phyloP scores from a whole-genome alignment of 495 filamentous ascomycete species.

The Aspergillus mulundensis region DNA sequence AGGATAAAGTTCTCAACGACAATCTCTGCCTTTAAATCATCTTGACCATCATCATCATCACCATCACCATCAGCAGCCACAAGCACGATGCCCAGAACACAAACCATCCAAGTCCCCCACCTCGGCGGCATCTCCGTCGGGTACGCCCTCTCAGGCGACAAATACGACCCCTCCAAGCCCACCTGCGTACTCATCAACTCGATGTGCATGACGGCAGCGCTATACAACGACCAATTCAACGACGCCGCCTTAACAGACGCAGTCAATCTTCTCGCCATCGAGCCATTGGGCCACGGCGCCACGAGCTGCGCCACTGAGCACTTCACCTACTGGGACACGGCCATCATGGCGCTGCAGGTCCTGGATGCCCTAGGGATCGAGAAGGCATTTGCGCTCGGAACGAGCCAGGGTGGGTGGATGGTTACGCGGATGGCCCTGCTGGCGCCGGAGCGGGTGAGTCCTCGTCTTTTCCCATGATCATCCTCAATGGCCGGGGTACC shows the following conservation, averaged over 20 bases:
- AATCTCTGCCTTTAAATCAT: too few relatives aligned
- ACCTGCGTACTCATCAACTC: slow-evolving; percentile 56
- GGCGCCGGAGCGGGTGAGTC: slow-evolving; percentile 49
- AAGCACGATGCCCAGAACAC: not conserved
- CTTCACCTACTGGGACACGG: slow-evolving; percentile 55
- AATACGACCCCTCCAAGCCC: slow-evolving; percentile 50
- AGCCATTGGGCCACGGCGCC: slow-evolving; percentile 53
- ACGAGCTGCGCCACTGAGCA: slow-evolving; percentile 39
- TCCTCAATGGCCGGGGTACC: too few relatives aligned
- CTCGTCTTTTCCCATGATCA: too few relatives aligned
- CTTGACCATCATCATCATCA: too few relatives aligned
- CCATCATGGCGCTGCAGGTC: slow-evolving; percentile 46
- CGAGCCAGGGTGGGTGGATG: slow-evolving; percentile 65
- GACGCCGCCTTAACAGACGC: slow-evolving; percentile 39
- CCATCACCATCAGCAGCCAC: too few relatives aligned
- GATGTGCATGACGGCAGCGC: slow-evolving; percentile 51
- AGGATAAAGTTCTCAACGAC: too few relatives aligned
- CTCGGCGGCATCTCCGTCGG: slow-evolving; percentile 52
- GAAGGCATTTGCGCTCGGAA: slow-evolving; percentile 59
- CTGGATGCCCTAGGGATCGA: slow-evolving; percentile 51
- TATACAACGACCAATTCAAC: slow-evolving; percentile 49
- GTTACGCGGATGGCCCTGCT: slow-evolving; percentile 58
- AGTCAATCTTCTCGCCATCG: slow-evolving; percentile 51
- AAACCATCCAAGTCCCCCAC: slow-evolving; percentile 49
- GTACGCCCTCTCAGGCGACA: slow-evolving; percentile 27